Percentiles rank a stretch among this genome's conserved stretches.
Evolutionary conservation across 2,329 filamentous ascomycete species (phyloP).

Genomic region (Amauroascus verrucosus): DNA sequence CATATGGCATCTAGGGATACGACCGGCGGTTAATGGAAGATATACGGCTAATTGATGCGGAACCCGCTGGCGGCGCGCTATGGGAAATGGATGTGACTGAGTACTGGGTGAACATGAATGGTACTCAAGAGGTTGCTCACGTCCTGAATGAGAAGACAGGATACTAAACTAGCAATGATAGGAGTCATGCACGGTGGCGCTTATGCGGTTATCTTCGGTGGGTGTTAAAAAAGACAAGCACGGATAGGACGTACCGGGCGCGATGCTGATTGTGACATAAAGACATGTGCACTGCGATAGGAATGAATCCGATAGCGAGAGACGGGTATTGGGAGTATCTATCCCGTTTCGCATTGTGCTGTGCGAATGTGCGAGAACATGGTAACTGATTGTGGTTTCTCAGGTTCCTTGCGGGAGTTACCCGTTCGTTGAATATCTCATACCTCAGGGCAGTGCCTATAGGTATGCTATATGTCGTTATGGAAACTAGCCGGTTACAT

Average conservation of each 20-base stretch:
- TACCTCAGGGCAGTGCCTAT: constrained; percentile 43
- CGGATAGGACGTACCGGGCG: not conserved
- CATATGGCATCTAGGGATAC: constrained; percentile 17
- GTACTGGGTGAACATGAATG: constrained; percentile 22
- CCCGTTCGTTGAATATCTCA: constrained; percentile 42
- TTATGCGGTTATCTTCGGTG: constrained; percentile 64
- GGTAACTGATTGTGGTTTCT: not conserved
- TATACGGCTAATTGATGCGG: constrained; percentile 20
- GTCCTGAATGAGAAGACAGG: not conserved
- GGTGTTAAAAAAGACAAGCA: not conserved
- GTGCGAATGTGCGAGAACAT: not conserved
- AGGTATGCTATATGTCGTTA: constrained; percentile 22
- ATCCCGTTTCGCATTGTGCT: constrained; percentile 4
- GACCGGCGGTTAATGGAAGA: constrained; percentile 21
- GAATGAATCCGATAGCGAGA: constrained; percentile 38
- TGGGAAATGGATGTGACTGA: constrained; percentile 21
- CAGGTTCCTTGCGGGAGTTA: constrained; percentile 17
- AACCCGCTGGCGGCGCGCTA: constrained; percentile 17
- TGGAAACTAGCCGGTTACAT: not conserved
- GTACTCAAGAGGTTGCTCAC: constrained; percentile 8
- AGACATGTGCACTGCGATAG: constrained; percentile 46
- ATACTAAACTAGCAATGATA: constrained; percentile 2
- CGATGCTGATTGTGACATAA: not conserved
- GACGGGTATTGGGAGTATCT: constrained; percentile 42
- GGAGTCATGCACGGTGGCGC: constrained; percentile 38